Percentiles rank a stretch among this genome's conserved stretches.
Conservation (phyloP, 768 basidiomycete genomes). For the Punctularia strigosozonata region DNA sequence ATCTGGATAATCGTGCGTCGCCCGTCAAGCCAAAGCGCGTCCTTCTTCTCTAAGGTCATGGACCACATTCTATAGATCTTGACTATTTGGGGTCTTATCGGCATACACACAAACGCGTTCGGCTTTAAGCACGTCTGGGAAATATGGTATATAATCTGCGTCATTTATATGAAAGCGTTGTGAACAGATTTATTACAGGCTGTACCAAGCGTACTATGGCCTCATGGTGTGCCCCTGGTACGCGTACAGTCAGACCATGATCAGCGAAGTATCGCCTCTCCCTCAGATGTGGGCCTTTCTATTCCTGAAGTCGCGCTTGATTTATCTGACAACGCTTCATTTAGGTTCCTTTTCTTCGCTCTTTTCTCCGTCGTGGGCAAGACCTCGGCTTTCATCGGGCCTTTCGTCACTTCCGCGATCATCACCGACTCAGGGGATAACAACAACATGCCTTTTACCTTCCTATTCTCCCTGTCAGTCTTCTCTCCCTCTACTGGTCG, state of each 20-base stretch:
- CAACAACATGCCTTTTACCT: constrained; percentile 67
- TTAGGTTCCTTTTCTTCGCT: background rate
- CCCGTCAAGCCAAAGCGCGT: background rate
- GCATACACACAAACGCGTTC: constrained; percentile 61
- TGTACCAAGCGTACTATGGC: constrained; percentile 61
- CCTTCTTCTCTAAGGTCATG: constrained; percentile 1
- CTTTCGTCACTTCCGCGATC: constrained; percentile 64
- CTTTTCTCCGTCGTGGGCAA: constrained; percentile 43
- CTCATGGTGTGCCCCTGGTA: constrained; percentile 74
- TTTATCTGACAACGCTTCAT: background rate
- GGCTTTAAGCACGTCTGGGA: constrained; percentile 83
- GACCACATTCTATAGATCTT: constrained; percentile 35
- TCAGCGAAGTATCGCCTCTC: constrained; percentile 63
- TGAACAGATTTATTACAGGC: constrained; percentile 22
- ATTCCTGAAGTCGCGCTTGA: constrained; percentile 44
- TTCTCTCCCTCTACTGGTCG: constrained; percentile 1
- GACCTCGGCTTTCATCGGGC: constrained; percentile 68
- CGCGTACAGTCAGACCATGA: constrained; percentile 76
- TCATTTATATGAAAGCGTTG: background rate
- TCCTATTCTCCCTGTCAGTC: constrained; percentile 56
- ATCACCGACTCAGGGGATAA: constrained; percentile 58
- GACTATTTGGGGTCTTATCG: constrained; percentile 66
- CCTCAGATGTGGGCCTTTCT: constrained; percentile 62
- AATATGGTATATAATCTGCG: constrained; percentile 36
- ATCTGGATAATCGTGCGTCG: constrained; percentile 54